Evolutionary conservation across 805 yeast genomes (phyloP).

Genomic region (Candida patagonica): DNA sequence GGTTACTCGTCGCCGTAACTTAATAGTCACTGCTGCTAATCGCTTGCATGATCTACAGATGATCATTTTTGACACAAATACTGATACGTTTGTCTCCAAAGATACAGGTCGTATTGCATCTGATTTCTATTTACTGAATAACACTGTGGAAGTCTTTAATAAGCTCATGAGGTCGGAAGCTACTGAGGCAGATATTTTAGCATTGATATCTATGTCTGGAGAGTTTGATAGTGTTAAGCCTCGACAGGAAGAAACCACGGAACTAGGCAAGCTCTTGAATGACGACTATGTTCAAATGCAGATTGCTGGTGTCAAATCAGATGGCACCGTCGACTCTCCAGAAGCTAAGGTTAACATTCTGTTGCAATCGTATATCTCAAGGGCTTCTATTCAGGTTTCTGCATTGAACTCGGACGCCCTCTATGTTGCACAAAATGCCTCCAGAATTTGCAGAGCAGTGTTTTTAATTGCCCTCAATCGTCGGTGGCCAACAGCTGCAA

Average conservation of each 20-base stretch:
- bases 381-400: slow-evolving; percentile 61
- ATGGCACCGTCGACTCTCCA: slow-evolving; percentile 49
- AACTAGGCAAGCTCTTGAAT: slow-evolving; percentile 54
- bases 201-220: slow-evolving; percentile 83
- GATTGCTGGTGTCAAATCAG: slow-evolving; percentile 43
- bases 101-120: slow-evolving; percentile 93
- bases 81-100: slow-evolving; percentile 71
- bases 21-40: slow-evolving; percentile 74
- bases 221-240: slow-evolving; percentile 88
- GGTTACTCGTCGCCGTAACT: slow-evolving; percentile 58
- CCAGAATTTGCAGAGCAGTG: slow-evolving; percentile 85
- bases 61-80: slow-evolving; percentile 79
- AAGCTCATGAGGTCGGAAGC: slow-evolving; percentile 75
- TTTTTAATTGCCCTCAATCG: slow-evolving; percentile 80
- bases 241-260: slow-evolving; percentile 78
- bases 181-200: slow-evolving; percentile 82
- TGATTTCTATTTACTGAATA: slow-evolving; percentile 79
- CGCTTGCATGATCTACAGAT: slow-evolving; percentile 80
- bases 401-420: slow-evolving; percentile 79
- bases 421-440: slow-evolving; percentile 92
- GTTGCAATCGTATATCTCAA: slow-evolving; percentile 80
- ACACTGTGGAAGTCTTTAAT: slow-evolving; percentile 82
- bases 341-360: slow-evolving; percentile 83
- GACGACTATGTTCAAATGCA: slow-evolving; percentile 63
- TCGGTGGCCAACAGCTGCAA: slow-evolving; percentile 80